Evolutionary conservation across 495 filamentous ascomycete species (phyloP), one percentile per base, ranked within the genome.

Genomic region (Hypoxylon cercidicola): DNA sequence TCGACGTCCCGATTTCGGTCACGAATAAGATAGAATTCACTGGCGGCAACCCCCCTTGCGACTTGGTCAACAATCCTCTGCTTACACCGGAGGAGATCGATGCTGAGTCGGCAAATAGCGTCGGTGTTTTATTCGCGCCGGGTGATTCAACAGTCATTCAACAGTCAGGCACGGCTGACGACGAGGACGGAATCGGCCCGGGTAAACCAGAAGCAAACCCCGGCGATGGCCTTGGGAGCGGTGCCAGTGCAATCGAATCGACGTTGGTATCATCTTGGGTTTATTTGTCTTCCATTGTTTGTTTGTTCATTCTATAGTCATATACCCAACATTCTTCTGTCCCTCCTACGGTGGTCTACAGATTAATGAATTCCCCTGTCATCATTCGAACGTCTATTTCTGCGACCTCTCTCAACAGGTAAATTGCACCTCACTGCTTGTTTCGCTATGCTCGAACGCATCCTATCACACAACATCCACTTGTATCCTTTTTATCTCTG

Each of bases 1-100:
- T 89, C 58, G 83, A 90, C 47, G 75, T 89, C 16, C 87, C 87
- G 18, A 87, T 90, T 64, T 80, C 80, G 3, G 83, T 90, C 47
- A 87, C 86, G n/a, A 90, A 90, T 64, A 77, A 77, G 44, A 89
- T 90, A 60, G 65, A 77, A 0, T 69, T 73, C 16, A 66, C 61
- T 7, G 66, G 55, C 23, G 58, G 57, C 50, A 75, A 83, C 30
- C 78, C 81, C 23, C 69, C 77, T 23, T 85, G 83, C 51, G 79
- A 80, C 48, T 53, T 55, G 0, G 64, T 85, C 23, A 68, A 79
- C 51, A 85, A 85, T 58, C 67, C 70, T 52, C 20, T 81, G 16
- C 66, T 79, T 13, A 61, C 69, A 0, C 77, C 76, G 37, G 79
- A 79, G 19, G 71, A 81, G 40, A 69, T 81, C 21, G 50, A 76